Evolutionary conservation across 2,329 filamentous ascomycete species (phyloP).

Genomic region (Tolypocladium inflatum): DNA sequence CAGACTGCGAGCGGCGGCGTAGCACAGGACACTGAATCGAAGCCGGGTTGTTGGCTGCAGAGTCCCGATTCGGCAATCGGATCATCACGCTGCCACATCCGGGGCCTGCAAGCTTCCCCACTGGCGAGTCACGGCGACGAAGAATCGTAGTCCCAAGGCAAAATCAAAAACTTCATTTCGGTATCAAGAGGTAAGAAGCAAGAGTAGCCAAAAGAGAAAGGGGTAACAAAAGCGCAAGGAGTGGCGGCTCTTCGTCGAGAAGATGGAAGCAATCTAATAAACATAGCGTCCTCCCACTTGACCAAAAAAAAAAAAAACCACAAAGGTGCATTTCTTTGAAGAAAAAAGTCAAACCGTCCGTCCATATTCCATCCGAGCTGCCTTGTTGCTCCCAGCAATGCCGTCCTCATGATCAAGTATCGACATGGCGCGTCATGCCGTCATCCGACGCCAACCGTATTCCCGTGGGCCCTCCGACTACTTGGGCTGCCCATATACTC

Average conservation of each 20-base stretch:
- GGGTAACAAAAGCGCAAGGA: slow-evolving; percentile 8
- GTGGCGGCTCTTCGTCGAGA: slow-evolving; percentile 20
- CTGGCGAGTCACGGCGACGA: neutral
- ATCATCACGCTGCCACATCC: neutral
- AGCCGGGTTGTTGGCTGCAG: neutral
- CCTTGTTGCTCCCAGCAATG: neutral
- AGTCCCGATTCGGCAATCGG: neutral
- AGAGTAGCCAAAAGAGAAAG: neutral
- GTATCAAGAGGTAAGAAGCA: neutral
- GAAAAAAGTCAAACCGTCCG: neutral
- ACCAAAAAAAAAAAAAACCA: slow-evolving; percentile 10
- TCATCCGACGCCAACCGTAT: neutral
- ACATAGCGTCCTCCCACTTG: slow-evolving; percentile 2
- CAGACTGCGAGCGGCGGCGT: neutral
- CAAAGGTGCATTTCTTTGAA: neutral
- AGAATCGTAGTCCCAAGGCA: neutral
- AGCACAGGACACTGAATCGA: neutral
- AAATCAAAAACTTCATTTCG: neutral
- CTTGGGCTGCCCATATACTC: neutral
- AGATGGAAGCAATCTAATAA: slow-evolving; percentile 21
- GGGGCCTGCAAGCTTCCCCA: neutral
- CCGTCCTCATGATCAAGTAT: neutral
- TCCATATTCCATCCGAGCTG: neutral
- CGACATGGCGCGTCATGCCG: neutral
- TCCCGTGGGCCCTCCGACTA: neutral